These are phyloP conservation scores for Candida pseudofarinosa DNA, from an alignment of 805 yeast genomes.

Conservation along the genomic window DNA sequence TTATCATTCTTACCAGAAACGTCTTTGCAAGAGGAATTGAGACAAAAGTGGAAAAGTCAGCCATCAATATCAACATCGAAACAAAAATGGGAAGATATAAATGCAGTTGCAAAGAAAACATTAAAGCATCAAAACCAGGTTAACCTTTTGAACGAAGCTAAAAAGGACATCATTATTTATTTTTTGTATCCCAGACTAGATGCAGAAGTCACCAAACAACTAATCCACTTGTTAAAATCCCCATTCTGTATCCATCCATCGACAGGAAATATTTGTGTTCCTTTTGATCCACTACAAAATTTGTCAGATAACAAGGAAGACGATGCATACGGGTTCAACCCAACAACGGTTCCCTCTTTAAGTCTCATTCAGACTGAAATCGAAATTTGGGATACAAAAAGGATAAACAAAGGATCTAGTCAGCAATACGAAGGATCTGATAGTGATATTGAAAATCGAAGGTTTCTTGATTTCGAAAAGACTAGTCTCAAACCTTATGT, in stretches of 20 bases:
- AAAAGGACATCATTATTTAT: conserved; percentile 75
- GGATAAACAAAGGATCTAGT: conserved; percentile 24
- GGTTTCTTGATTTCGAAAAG: conserved; percentile 49
- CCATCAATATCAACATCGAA: conserved; percentile 37
- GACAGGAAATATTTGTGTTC: conserved; percentile 94
- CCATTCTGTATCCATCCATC: conserved; percentile 97
- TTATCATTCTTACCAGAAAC: conserved; percentile 62
- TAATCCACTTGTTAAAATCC: conserved; percentile 88
- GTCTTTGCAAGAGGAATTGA: conserved; percentile 48
- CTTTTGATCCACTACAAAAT: conserved; percentile 53
- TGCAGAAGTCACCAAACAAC: conserved; percentile 84
- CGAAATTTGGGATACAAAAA: conserved; percentile 43
- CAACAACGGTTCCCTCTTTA: conserved; percentile 75
- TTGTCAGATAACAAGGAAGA: conserved; percentile 29
- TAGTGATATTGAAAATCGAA: conserved; percentile 12
- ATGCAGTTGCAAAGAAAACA: conserved; percentile 43
- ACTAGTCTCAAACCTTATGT: conserved; percentile 72
- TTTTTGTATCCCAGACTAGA: conserved; percentile 89
- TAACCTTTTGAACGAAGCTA: conserved; percentile 57
- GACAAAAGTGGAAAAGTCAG: conserved; percentile 51
- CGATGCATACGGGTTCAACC: conserved; percentile 60
- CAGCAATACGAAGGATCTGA: conserved; percentile 20
- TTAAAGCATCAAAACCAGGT: conserved; percentile 46
- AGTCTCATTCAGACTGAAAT: conserved; percentile 60
- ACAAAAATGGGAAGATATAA: conserved; percentile 80